phyloP scores from a whole-genome alignment of 768 basidiomycete genomes.

The Macrolepiota fuliginosa region DNA sequence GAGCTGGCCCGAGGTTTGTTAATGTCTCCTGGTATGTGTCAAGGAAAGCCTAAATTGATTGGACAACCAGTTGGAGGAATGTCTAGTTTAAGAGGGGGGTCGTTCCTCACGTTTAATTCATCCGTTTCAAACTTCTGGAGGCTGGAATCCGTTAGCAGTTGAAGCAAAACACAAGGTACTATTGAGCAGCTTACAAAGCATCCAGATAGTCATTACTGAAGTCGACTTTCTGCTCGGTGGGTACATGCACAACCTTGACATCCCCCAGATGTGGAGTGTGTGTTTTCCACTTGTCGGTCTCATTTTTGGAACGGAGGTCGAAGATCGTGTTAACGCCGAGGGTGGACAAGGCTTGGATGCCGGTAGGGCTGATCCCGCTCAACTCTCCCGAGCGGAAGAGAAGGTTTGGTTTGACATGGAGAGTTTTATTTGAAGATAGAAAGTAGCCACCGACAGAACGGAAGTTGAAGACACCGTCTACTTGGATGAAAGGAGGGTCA shows the following conservation, averaged over 20 bases:
- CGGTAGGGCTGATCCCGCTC: slow-evolving; percentile 30
- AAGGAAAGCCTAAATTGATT: background rate
- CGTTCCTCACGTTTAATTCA: background rate
- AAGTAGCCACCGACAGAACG: slow-evolving; percentile 31
- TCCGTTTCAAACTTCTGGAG: slow-evolving; percentile 1
- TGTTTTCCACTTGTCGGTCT: slow-evolving; percentile 31
- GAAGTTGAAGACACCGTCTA: slow-evolving; percentile 39
- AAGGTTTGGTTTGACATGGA: slow-evolving; percentile 25
- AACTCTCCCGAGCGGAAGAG: slow-evolving; percentile 41
- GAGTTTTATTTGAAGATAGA: slow-evolving; percentile 1
- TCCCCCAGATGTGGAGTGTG: slow-evolving; percentile 25
- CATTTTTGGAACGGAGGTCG: slow-evolving; percentile 36
- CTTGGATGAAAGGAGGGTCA: slow-evolving; percentile 32
- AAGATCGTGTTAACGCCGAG: slow-evolving; percentile 37
- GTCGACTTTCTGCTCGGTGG: background rate
- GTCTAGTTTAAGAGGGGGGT: background rate
- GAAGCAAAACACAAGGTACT: background rate
- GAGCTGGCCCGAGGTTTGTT: slow-evolving; percentile 27
- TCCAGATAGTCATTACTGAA: background rate
- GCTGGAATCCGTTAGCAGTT: background rate
- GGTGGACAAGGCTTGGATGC: slow-evolving; percentile 28
- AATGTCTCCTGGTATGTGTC: slow-evolving; percentile 22
- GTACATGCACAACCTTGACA: background rate
- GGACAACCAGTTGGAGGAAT: background rate
- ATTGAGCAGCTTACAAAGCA: background rate